Percentiles rank a stretch among this genome's conserved stretches.
Evolutionary conservation across 139 green algal species (phyloP).

Genomic region (Marvania coccoides): DNA sequence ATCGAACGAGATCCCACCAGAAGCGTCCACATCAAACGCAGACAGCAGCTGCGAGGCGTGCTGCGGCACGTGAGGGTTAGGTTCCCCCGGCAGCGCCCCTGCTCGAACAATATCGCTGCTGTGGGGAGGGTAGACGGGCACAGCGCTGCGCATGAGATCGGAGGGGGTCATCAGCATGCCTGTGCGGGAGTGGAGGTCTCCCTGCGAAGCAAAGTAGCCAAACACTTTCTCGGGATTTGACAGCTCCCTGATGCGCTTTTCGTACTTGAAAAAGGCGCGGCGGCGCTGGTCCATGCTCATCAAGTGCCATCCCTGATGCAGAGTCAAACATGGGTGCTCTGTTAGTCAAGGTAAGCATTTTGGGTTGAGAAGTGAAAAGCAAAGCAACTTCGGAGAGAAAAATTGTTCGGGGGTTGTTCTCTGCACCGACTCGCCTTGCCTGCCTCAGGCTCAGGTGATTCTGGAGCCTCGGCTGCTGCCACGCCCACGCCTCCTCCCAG

Average conservation of each 20-base stretch:
- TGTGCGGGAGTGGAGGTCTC: neutral
- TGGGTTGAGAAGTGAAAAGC: no score
- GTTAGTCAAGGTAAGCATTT: no score
- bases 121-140: conserved; percentile 67
- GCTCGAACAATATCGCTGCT: conserved; percentile 40
- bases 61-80: neutral
- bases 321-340: no score
- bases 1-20: conserved; percentile 55
- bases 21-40: conserved; percentile 59
- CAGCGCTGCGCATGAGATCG: conserved; percentile 51
- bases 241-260: conserved; percentile 72
- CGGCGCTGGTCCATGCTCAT: conserved; percentile 34
- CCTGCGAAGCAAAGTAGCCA: conserved; percentile 64
- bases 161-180: conserved; percentile 27
- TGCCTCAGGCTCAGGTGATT: no score
- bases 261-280: conserved; percentile 65
- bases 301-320: no score
- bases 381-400: no score
- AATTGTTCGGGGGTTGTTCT: no score
- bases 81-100: conserved; percentile 52
- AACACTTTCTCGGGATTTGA: conserved; percentile 73
- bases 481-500: no score
- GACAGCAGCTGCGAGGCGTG: conserved; percentile 36
- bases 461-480: no score
- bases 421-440: no score